Evolutionary conservation across 2,329 filamentous ascomycete genomes (phyloP).

Genomic region (Sporothrix mexicana): DNA sequence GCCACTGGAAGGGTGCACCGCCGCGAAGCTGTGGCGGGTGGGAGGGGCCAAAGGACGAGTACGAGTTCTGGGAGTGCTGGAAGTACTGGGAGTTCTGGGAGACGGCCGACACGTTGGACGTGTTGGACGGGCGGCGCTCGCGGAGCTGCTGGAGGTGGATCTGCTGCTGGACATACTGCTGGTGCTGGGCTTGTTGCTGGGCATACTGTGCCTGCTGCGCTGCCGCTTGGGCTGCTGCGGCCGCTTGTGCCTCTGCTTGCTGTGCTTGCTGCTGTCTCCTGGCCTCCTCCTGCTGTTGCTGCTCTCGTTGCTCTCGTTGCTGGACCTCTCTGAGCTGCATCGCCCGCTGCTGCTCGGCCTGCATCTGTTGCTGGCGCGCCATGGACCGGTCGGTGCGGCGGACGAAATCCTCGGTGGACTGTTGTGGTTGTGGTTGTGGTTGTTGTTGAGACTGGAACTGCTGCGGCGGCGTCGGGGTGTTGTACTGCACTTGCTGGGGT

Average conservation of each 20-base stretch:
- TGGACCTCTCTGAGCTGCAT: not conserved
- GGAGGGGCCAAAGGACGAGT: not conserved
- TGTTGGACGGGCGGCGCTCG: not conserved
- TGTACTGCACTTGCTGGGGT: conserved; percentile 9
- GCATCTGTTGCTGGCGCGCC: conserved; percentile 25
- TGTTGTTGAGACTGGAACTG: not conserved
- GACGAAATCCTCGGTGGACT: conserved; percentile 40
- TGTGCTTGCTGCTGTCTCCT: conserved; percentile 1
- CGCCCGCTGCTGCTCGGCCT: not conserved
- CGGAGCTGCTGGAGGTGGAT: conserved; percentile 3
- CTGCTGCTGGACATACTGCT: conserved; percentile 20
- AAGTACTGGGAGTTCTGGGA: conserved; percentile 27
- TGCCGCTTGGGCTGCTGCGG: not conserved
- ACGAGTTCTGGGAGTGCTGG: conserved; percentile 35
- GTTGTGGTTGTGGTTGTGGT: not conserved
- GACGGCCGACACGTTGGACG: not conserved
- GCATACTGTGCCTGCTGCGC: conserved; percentile 13
- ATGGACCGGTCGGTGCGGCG: conserved; percentile 40
- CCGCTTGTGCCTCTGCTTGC: not conserved
- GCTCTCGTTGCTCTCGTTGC: conserved; percentile 2
- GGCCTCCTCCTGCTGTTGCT: conserved; percentile 1
- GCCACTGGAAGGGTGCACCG: conserved; percentile 20
- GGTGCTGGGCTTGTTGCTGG: not conserved
- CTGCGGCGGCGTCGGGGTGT: not conserved
- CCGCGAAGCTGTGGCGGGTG: not conserved